These are phyloP conservation scores for Somion occarium DNA, from an alignment of 1,284 basidiomycete genomes.

Conservation along the genomic window DNA sequence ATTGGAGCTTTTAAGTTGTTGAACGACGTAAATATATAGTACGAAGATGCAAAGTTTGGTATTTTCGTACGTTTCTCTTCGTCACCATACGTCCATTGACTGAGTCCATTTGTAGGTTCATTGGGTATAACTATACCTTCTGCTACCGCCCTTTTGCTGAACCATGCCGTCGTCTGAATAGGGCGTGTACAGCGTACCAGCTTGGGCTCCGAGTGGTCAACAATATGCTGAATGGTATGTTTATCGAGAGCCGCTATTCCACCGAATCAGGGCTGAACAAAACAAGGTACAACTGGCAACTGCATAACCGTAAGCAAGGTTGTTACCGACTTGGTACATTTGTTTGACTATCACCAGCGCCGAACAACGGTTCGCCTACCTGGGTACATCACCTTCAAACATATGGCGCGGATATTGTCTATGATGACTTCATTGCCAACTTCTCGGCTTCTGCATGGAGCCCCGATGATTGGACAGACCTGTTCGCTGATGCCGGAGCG, in stretches of 20 bases:
- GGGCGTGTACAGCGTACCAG: conserved; percentile 46
- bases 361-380: conserved; percentile 32
- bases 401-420: conserved; percentile 43
- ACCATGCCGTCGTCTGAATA: neutral
- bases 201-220: conserved; percentile 32
- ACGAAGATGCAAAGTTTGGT: conserved; percentile 47
- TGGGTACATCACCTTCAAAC: conserved; percentile 47
- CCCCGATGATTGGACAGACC: conserved; percentile 47
- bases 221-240: conserved; percentile 57
- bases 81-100: neutral
- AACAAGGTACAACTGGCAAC: conserved; percentile 36
- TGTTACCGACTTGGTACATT: neutral
- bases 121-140: too few relatives aligned
- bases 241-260: conserved; percentile 24
- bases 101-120: conserved; percentile 36
- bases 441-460: conserved; percentile 51
- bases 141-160: too few relatives aligned
- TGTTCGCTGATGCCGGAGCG: conserved; percentile 52
- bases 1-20: conserved; percentile 1
- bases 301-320: conserved; percentile 28
- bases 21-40: conserved; percentile 25
- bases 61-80: conserved; percentile 43
- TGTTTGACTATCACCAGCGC: conserved; percentile 10
- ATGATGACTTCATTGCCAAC: conserved; percentile 54
- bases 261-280: neutral